Conservation (phyloP, 371 early-diverging fungal genomes). For the Lichtheimia corymbifera region DNA sequence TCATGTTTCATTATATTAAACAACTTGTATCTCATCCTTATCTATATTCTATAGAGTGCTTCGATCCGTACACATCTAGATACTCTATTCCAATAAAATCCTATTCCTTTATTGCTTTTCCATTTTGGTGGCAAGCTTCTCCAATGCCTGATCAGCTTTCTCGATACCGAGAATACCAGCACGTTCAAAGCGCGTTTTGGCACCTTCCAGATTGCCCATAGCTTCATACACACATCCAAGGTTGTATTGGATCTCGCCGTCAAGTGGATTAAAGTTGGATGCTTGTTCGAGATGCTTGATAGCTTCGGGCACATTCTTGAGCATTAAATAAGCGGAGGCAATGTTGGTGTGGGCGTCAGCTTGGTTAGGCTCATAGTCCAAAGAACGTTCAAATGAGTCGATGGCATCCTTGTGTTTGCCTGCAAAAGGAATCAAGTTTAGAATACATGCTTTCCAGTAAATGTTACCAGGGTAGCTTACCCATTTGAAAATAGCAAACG, state of each 20-base stretch:
- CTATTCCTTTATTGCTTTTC: neutral
- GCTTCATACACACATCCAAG: constrained; percentile 78
- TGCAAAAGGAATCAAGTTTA: constrained; percentile 1
- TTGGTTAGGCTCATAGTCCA: constrained; percentile 64
- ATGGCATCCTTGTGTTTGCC: constrained; percentile 63
- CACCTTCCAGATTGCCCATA: constrained; percentile 64
- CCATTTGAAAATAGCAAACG: constrained; percentile 74
- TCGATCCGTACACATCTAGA: constrained; percentile 34
- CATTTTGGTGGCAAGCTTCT: constrained; percentile 36
- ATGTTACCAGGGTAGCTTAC: constrained; percentile 20
- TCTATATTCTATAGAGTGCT: constrained; percentile 26
- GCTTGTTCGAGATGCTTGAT: constrained; percentile 72
- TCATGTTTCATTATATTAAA: too few species aligned
- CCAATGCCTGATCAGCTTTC: constrained; percentile 48
- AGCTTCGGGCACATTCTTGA: constrained; percentile 63
- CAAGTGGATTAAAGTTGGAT: constrained; percentile 67
- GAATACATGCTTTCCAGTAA: too few species aligned
- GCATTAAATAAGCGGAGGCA: constrained; percentile 74
- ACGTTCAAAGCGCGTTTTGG: constrained; percentile 67
- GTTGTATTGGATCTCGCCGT: constrained; percentile 79
- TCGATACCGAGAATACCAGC: constrained; percentile 66
- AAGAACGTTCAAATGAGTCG: constrained; percentile 66
- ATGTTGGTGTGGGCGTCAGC: constrained; percentile 85
- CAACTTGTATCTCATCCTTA: too few species aligned
- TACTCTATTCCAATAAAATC: neutral